Evolutionary conservation across 73 alveolate genomes (phyloP), one percentile per base, ranked within the genome.

Genomic region (Uronychia binucleata): DNA sequence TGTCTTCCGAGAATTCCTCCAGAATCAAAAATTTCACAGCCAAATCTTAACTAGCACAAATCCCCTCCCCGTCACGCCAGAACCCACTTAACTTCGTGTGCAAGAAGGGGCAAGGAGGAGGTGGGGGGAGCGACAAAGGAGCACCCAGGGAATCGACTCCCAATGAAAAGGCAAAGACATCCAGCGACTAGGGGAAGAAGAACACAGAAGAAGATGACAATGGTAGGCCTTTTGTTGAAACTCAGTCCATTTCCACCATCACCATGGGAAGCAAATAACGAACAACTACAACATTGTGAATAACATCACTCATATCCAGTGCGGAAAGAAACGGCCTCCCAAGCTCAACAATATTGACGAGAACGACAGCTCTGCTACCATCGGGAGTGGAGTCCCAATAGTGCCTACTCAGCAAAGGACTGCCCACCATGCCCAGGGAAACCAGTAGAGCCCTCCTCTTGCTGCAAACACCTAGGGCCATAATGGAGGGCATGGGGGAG

Each of bases 261-360:
- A 67, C 26, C 29, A 67, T 28, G 78, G 78, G 29, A 67, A 67
- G 19, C 5, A 25, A 29, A 67, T 67, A 1, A 67, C 29, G 31
- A 67, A 67, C 78, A 67, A 67, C 78, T 67, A 26, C 78, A 67
- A 67, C 29, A 67, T 67, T 5, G 78, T 67, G 29, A 67, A 67
- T 29, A 67, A 67, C 78, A 67, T 67, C 78, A 67, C 31, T 13
- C 78, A 67, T 25, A 25, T 67, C 5, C 5, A 67, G 29, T 25
- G 78, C 26, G 78, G 31, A 5, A 67, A 67, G 78, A 46, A 46
- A 19, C 67, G 67, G n/a, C 67, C 67, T 46, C 67, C 67, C 67
- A 46, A 46, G n/a, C 5, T 11, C 67, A 11, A 46, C 67, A 46
- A 46, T 46, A 46, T 46, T 11, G 67, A 11, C 5, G 19, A 46